Evolutionary conservation across 768 basidiomycete genomes (phyloP).

Genomic region (Asterophora lycoperdoides): DNA sequence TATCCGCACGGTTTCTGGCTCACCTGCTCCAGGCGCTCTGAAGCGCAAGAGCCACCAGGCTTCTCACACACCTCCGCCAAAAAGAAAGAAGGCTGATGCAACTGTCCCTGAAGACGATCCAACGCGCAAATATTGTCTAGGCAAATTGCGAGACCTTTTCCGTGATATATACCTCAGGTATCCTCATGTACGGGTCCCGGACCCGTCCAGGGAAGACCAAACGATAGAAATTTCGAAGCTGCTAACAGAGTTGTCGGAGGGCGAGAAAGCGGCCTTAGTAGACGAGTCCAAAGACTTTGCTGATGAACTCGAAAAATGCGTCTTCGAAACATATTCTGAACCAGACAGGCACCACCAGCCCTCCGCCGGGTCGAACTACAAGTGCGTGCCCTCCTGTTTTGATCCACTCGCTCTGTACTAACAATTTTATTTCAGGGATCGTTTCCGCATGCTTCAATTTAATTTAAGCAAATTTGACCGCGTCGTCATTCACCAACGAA

Average conservation of each 20-base stretch:
- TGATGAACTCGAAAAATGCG: constrained; percentile 65
- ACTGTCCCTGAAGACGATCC: constrained; percentile 57
- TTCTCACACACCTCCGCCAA: constrained; percentile 37
- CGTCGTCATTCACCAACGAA: constrained; percentile 71
- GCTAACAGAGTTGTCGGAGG: constrained; percentile 53
- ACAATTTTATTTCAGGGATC: constrained; percentile 51
- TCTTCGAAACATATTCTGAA: constrained; percentile 76
- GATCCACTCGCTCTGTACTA: constrained; percentile 8
- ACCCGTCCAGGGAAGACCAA: constrained; percentile 24
- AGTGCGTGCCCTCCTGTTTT: constrained; percentile 40
- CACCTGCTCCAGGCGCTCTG: constrained; percentile 30
- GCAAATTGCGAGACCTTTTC: constrained; percentile 71
- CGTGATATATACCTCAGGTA: constrained; percentile 67
- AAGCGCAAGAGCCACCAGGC: constrained; percentile 55
- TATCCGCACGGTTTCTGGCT: constrained; percentile 25
- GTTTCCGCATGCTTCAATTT: constrained; percentile 86
- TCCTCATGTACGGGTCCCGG: constrained; percentile 44
- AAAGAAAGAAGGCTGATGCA: constrained; percentile 43
- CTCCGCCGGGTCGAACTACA: constrained; percentile 74
- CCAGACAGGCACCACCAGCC: constrained; percentile 64
- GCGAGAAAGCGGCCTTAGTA: constrained; percentile 52
- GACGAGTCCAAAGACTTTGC: constrained; percentile 62
- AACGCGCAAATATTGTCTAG: constrained; percentile 73
- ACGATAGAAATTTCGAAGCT: constrained; percentile 36
- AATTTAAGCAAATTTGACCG: constrained; percentile 84